Conservation (phyloP, 495 filamentous ascomycete species). For the Penicillium herquei region DNA sequence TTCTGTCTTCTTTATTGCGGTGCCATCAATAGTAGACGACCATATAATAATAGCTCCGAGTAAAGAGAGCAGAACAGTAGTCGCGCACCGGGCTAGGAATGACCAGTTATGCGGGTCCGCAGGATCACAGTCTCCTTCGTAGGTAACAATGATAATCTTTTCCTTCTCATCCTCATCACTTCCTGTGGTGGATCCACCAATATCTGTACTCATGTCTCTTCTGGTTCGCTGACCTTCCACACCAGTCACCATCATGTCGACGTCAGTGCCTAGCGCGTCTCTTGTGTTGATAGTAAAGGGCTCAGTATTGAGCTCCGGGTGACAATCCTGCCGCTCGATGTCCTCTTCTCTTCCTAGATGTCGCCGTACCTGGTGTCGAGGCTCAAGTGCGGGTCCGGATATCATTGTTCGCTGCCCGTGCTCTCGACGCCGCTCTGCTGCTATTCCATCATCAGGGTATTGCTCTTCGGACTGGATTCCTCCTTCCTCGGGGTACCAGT, state of each 20-base stretch:
- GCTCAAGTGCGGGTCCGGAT: constrained; percentile 9
- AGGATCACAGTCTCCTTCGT: constrained; percentile 49
- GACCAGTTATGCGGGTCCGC: constrained; percentile 60
- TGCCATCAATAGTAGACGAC: constrained; percentile 48
- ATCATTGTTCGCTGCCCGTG: constrained; percentile 15
- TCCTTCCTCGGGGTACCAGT: constrained; percentile 12
- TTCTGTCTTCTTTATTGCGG: constrained; percentile 17
- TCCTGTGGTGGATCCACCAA: background rate
- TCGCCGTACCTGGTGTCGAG: constrained; percentile 8
- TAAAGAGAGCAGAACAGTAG: constrained; percentile 46
- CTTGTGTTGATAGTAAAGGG: constrained; percentile 21
- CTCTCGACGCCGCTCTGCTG: constrained; percentile 7
- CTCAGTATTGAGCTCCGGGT: constrained; percentile 9
- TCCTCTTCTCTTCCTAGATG: constrained; percentile 19
- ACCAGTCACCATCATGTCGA: constrained; percentile 22
- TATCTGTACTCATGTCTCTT: background rate
- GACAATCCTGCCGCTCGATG: constrained; percentile 10
- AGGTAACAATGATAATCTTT: constrained; percentile 57
- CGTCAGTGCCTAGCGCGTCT: constrained; percentile 12
- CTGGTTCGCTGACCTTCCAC: constrained; percentile 7
- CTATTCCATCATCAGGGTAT: constrained; percentile 4
- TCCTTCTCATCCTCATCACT: constrained; percentile 10
- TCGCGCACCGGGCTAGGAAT: constrained; percentile 26
- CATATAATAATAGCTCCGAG: constrained; percentile 46
- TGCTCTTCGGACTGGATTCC: constrained; percentile 7